Conservation (phyloP, 2,329 filamentous ascomycete genomes). For the Pseudogymnoascus sp. region DNA sequence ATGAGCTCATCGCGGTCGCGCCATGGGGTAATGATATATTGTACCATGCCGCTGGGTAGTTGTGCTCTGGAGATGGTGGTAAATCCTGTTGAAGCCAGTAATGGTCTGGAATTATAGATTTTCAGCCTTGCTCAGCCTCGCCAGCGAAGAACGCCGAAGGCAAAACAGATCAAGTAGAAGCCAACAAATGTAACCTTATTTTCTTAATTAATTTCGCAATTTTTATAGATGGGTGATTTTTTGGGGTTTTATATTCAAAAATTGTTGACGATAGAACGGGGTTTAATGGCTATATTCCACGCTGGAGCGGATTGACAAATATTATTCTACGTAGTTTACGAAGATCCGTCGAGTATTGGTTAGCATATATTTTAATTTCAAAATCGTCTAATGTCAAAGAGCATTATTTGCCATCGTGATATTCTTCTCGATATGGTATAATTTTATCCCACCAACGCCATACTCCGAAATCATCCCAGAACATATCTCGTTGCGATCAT, state of each 20-base stretch:
- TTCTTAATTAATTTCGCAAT: neutral
- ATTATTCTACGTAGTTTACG: neutral
- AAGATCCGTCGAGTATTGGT: neutral
- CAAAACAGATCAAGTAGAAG: neutral
- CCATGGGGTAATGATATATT: constrained; percentile 71
- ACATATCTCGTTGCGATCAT: constrained; percentile 9
- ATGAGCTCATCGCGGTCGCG: constrained; percentile 60
- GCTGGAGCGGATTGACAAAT: neutral
- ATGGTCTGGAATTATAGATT: constrained; percentile 1
- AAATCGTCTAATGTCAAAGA: neutral
- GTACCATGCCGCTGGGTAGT: constrained; percentile 48
- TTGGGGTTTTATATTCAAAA: neutral
- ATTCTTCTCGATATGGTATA: constrained; percentile 13
- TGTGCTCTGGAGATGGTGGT: neutral
- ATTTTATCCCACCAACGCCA: constrained; percentile 12
- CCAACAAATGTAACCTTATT: neutral
- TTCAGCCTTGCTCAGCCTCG: constrained; percentile 5
- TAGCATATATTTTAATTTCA: constrained; percentile 1
- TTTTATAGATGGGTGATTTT: neutral
- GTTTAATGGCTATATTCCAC: neutral
- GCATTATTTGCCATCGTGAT: constrained; percentile 11
- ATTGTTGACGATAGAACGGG: neutral
- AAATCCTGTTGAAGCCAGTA: neutral
- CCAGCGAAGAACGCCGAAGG: neutral
- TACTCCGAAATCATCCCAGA: neutral